Evolutionary conservation across 1,284 basidiomycete genomes (phyloP), one percentile per base, ranked within the genome.

Genomic region (Papiliotrema fonsecae): DNA sequence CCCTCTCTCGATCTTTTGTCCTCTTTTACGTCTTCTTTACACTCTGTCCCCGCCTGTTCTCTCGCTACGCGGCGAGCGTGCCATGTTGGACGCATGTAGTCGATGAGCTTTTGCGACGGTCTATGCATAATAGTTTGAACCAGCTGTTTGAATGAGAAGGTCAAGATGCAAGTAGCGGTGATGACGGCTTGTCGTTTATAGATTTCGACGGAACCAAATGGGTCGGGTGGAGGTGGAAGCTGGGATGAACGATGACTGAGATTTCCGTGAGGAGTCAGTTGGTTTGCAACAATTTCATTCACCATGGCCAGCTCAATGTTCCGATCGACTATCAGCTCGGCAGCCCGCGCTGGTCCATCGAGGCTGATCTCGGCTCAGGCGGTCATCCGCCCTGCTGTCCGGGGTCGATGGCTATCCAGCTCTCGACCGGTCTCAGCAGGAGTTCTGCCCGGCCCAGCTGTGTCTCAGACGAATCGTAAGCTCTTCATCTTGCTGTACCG

Each of bases 401-500:
- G n/a, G n/a, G n/a, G n/a, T n/a, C n/a, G n/a, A n/a, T n/a, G n/a
- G n/a, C n/a, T n/a, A n/a, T n/a, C n/a, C n/a, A n/a, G n/a, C n/a
- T n/a, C n/a, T n/a, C n/a, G n/a, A n/a, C n/a, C n/a, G n/a, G 1
- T 13, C 25, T 22, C 24, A 25, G 55, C 55, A 7, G 38, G 49
- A 21, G 55, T 57, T 28, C 45, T 38, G 24, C 40, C 55, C 27
- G 67, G 65, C 7, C 64, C 67, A 2, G 58, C 58, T 4, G 39
- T 69, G 22, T 60, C 54, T 34, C 67, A 69, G 54, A 69, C 67
- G 3, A 69, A 69, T 51, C 58, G 67, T 69, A 18, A 10, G 4
- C 21, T 9, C 26, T 19, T 25, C 43, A 47, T 14, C 39, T 3
- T 25, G 24, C 34, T 22, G 10, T 5, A n/a, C 10, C 11, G 7